Evolutionary conservation across 164 flowering plant species (phyloP).

Genomic region (Vitis amurensis): DNA sequence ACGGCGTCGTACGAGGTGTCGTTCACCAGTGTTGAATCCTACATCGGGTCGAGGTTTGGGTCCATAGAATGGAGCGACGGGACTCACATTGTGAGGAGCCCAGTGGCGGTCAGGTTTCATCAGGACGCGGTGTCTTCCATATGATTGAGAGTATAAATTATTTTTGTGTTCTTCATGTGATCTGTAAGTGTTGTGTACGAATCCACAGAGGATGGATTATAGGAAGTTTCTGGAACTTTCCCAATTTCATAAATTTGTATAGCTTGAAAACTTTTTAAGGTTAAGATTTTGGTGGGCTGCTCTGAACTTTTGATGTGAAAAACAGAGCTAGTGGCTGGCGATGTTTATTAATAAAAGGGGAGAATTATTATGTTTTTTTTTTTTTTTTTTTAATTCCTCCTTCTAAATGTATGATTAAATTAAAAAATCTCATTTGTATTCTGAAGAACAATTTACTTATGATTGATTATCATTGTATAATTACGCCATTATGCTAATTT

Average conservation of each 20-base stretch:
- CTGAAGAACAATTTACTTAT: not conserved
- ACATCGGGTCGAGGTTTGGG: constrained; percentile 37
- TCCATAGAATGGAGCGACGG: constrained; percentile 84
- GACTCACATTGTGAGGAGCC: constrained; percentile 68
- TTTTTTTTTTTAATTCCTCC: no score
- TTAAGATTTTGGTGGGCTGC: no score
- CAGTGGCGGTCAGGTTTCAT: constrained; percentile 60
- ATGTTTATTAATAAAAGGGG: no score
- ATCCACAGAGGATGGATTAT: not conserved
- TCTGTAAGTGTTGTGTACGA: not conserved
- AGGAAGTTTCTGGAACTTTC: no score
- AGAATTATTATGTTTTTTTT: no score
- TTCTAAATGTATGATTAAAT: no score
- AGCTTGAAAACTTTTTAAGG: no score
- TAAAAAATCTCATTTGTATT: not conserved
- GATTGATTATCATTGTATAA: no score
- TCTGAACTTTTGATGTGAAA: no score
- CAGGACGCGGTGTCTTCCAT: constrained; percentile 24
- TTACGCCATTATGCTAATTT: no score
- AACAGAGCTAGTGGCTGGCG: no score
- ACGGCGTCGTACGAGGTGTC: constrained; percentile 57
- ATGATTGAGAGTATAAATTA: constrained; percentile 4
- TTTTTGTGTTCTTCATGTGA: not conserved
- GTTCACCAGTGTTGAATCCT: constrained; percentile 31
- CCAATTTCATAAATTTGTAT: no score